These are phyloP conservation scores for Pseudozyma hubeiensis DNA, from an alignment of 1,284 basidiomycete species.

Conservation along the genomic window DNA sequence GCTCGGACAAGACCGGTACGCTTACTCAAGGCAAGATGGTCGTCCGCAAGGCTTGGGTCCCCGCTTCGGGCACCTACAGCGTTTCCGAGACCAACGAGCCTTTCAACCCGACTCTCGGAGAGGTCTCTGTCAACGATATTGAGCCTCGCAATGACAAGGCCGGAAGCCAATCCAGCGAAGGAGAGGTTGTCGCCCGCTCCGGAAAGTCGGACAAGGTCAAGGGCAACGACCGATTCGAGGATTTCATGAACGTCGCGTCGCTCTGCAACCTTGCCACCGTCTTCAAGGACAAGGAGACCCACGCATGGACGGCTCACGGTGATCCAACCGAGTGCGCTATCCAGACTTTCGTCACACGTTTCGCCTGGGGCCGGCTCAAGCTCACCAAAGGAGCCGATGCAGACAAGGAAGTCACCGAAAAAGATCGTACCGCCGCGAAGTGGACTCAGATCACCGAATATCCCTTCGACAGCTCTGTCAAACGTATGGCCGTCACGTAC, in stretches of 20 bases:
- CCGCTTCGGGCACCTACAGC: slow-evolving; percentile 59
- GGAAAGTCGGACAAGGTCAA: slow-evolving; percentile 55
- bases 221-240: slow-evolving; percentile 46
- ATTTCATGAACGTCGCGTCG: slow-evolving; percentile 65
- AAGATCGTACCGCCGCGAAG: slow-evolving; percentile 31
- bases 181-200: slow-evolving; percentile 63
- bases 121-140: slow-evolving; percentile 69
- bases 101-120: slow-evolving; percentile 67
- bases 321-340: slow-evolving; percentile 77
- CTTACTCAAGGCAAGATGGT: slow-evolving; percentile 68
- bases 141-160: slow-evolving; percentile 48
- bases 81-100: slow-evolving; percentile 65
- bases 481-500: slow-evolving; percentile 71
- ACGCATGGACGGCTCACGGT: slow-evolving; percentile 76
- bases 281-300: slow-evolving; percentile 64
- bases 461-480: slow-evolving; percentile 65
- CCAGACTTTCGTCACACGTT: slow-evolving; percentile 75
- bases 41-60: slow-evolving; percentile 65
- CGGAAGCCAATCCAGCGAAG: slow-evolving; percentile 28
- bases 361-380: slow-evolving; percentile 59
- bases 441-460: slow-evolving; percentile 71
- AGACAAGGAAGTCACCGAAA: slow-evolving; percentile 46
- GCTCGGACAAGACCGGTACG: slow-evolving; percentile 68
- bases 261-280: slow-evolving; percentile 68
- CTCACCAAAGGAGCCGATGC: slow-evolving; percentile 56